Evolutionary conservation across 352 stramenopile genomes (phyloP), one percentile per base, ranked within the genome.

Genomic region (Pythium utonaiense): DNA sequence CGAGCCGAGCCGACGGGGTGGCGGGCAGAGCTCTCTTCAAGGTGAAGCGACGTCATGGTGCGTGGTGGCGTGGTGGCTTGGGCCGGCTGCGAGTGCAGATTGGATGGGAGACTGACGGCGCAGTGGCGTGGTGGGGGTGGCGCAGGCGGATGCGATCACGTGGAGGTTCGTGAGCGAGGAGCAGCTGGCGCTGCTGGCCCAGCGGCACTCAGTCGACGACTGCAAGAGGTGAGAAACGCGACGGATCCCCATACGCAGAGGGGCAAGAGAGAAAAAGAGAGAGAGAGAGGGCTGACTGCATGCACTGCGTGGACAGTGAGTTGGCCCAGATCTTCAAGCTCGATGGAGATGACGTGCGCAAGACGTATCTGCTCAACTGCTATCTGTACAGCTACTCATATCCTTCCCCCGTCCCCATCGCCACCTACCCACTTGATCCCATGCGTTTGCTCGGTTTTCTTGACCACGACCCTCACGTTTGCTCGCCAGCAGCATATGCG

Each of bases 321-420:
- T 44, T 91, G 34, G 71, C 73, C 10, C 41, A 64, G 27, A 86
- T 90, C 50, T 80, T 90, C 62, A 75, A 62, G 0, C 59, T 87
- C 19, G 65, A 88, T 40, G 28, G 45, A 0, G 42, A 49, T 6
- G 69, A 84, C 49, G 53, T 74, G 36, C 77, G 66, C 57, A 60
- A 84, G 41, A 66, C 40, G 36, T 76, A 88, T 36, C 57, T 88
- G 36, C 56, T 88, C 6, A 69, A 82, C 54, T 70, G 83, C 33
- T 73, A 85, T 58, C 53, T 88, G 25, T 67, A 83, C 70, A 85
- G 80, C 55, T 89, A 85, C 66, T 88, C 77, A 82, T 85, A 88
- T 87, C 75, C 70, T 74, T 38, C 42, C 40, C 31, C 16, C 27
- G 17, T 28, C n/a, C 16, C 7, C 49, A 17, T 22, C 27, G 9